A percentile compares a stretch with the other conserved stretches of the same genome.
Evolutionary conservation across 345 rosid genomes (phyloP).

Genomic region (Punica granatum): DNA sequence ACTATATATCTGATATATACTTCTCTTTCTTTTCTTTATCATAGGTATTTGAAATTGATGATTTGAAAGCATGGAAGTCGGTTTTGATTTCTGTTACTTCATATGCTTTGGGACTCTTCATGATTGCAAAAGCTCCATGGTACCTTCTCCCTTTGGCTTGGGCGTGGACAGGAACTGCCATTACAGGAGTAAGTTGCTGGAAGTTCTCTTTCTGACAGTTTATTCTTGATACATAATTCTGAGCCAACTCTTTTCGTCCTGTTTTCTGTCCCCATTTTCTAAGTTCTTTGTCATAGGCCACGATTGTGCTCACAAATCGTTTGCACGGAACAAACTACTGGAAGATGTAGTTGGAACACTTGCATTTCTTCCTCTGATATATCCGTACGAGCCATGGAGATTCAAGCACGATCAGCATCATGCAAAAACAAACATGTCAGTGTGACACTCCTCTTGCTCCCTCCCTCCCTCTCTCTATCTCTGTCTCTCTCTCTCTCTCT

Average conservation of each 20-base stretch:
- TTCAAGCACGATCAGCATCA: constrained; percentile 94
- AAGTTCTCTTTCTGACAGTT: background rate
- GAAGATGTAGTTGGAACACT: constrained; percentile 95
- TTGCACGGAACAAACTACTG: constrained; percentile 75
- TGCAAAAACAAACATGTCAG: constrained; percentile 91
- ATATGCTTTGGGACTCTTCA: constrained; percentile 66
- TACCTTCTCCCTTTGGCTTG: constrained; percentile 91
- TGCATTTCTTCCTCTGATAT: constrained; percentile 78
- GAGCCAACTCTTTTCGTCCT: constrained; percentile 9
- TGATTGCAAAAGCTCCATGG: constrained; percentile 91
- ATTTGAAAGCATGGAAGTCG: constrained; percentile 79
- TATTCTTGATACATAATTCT: background rate
- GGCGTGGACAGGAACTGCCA: constrained; percentile 97
- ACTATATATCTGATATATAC: no score
- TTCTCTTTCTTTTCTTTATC: background rate
- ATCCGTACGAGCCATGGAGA: constrained; percentile 96
- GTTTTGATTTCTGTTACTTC: constrained; percentile 73
- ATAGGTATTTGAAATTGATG: constrained; percentile 85
- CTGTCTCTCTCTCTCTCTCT: background rate
- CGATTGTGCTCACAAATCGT: constrained; percentile 95
- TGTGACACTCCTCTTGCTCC: constrained; percentile 5
- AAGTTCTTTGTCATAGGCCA: constrained; percentile 99
- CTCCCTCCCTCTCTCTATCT: background rate
- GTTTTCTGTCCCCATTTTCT: constrained; percentile 12
- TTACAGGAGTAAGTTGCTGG: constrained; percentile 58